phyloP scores from a whole-genome alignment of 2,329 filamentous ascomycete genomes.

The Emmonsiellopsis sp. region DNA sequence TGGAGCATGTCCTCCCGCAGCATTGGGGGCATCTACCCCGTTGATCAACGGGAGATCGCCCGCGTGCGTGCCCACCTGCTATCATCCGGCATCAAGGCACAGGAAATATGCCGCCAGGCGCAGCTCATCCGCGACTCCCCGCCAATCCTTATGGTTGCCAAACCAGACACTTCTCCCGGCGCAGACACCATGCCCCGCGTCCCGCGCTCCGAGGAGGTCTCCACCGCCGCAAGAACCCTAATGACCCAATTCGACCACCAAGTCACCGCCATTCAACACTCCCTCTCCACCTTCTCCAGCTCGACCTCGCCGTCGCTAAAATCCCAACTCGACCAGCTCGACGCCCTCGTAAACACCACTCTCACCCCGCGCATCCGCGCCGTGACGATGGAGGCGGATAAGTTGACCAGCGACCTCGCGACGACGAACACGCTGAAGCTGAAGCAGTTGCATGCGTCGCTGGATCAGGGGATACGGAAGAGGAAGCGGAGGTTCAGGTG shows the following conservation, averaged over 20 bases:
- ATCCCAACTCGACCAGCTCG: constrained; percentile 33
- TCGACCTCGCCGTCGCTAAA: constrained; percentile 36
- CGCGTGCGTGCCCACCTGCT: constrained; percentile 68
- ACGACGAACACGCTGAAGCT: constrained; percentile 68
- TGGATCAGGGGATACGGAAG: constrained; percentile 60
- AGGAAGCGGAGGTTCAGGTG: constrained; percentile 65
- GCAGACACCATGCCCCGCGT: constrained; percentile 31
- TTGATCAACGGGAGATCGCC: constrained; percentile 66
- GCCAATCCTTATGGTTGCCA: constrained; percentile 24
- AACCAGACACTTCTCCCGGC: constrained; percentile 9
- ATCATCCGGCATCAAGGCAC: constrained; percentile 81
- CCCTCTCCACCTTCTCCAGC: constrained; percentile 38
- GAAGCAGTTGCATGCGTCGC: constrained; percentile 68
- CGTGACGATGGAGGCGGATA: constrained; percentile 70
- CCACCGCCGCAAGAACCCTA: constrained; percentile 44
- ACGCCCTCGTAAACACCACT: constrained; percentile 37
- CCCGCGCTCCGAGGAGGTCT: constrained; percentile 41
- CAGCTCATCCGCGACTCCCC: constrained; percentile 34
- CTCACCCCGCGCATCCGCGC: constrained; percentile 53
- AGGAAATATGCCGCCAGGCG: constrained; percentile 63
- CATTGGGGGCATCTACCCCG: constrained; percentile 25
- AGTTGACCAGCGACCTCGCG: constrained; percentile 64
- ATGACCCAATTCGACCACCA: constrained; percentile 39
- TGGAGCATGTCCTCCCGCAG: constrained; percentile 51
- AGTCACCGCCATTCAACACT: constrained; percentile 33